These are phyloP conservation scores for Sugiyamaella sp. DNA, from an alignment of 1,139 yeast species.

Conservation along the genomic window DNA sequence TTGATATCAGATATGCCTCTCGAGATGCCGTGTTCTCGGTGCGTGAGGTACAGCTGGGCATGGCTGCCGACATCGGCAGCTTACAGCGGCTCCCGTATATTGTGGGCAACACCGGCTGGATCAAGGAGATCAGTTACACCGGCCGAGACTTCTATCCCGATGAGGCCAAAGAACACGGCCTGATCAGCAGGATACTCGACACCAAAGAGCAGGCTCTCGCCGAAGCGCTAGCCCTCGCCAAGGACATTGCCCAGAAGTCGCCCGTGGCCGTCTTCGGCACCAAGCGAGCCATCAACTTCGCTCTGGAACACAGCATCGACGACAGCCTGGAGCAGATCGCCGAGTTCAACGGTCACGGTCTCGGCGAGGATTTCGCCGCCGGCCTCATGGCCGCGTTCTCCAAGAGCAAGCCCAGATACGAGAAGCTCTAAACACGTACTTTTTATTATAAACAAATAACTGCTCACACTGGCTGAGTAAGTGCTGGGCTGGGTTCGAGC, in stretches of 20 bases:
- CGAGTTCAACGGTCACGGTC: constrained; percentile 52
- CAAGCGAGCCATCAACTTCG: constrained; percentile 58
- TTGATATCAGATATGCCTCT: constrained; percentile 61
- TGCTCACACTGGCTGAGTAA: too few relatives aligned
- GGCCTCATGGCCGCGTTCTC: constrained; percentile 39
- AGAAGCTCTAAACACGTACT: constrained; percentile 34
- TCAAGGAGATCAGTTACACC: constrained; percentile 65
- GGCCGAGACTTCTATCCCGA: constrained; percentile 59
- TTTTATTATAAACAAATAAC: neutral
- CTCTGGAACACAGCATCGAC: constrained; percentile 50
- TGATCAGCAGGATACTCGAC: constrained; percentile 53
- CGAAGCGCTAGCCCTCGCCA: constrained; percentile 55
- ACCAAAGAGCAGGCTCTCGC: constrained; percentile 55
- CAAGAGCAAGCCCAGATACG: constrained; percentile 39
- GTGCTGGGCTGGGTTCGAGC: too few relatives aligned
- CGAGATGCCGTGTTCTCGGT: constrained; percentile 60
- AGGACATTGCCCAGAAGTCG: constrained; percentile 51
- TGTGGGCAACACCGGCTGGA: constrained; percentile 59
- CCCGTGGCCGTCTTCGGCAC: constrained; percentile 71
- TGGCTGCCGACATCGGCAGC: constrained; percentile 81
- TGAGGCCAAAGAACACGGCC: constrained; percentile 61
- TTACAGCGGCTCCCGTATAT: constrained; percentile 66
- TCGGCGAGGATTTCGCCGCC: constrained; percentile 43
- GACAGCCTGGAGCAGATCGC: constrained; percentile 60
- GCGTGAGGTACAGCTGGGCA: constrained; percentile 72